Conservation (phyloP, 768 basidiomycete species). For the Exsudoporus frostii region DNA sequence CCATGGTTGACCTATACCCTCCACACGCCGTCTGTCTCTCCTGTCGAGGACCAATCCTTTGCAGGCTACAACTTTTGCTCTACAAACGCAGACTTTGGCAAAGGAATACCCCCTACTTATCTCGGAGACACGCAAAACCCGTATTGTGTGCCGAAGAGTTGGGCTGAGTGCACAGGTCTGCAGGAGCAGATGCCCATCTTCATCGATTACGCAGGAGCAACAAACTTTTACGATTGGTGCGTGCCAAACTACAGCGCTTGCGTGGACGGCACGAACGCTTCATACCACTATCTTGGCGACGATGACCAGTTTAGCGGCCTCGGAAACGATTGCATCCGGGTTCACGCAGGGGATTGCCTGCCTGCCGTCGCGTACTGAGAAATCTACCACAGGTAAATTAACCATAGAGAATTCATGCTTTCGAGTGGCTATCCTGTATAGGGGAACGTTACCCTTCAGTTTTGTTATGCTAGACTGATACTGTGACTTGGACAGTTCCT, state of each 20-base stretch:
- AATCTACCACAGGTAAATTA: neutral
- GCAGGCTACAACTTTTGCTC: conserved; percentile 17
- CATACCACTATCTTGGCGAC: conserved; percentile 11
- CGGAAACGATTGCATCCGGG: conserved; percentile 16
- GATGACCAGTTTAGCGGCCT: conserved; percentile 7
- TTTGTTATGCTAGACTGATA: conserved; percentile 4
- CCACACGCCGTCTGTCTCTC: conserved; percentile 26
- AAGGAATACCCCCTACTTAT: conserved; percentile 10
- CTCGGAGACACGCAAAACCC: conserved; percentile 13
- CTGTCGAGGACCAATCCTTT: conserved; percentile 24
- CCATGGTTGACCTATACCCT: conserved; percentile 22
- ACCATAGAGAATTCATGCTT: neutral
- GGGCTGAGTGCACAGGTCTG: conserved; percentile 22
- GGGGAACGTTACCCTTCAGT: neutral
- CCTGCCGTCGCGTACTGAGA: conserved; percentile 22
- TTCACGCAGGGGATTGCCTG: conserved; percentile 13
- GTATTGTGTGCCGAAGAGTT: conserved; percentile 28
- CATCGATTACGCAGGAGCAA: conserved; percentile 19
- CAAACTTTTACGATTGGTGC: conserved; percentile 26
- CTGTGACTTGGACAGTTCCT: neutral
- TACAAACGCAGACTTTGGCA: conserved; percentile 8
- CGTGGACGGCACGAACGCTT: neutral
- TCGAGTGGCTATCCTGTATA: neutral
- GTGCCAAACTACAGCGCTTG: conserved; percentile 16
- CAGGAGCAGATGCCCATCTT: conserved; percentile 27